These are phyloP conservation scores for Penicillium sp. DNA, from an alignment of 2,329 filamentous ascomycete species.

Conservation along the genomic window DNA sequence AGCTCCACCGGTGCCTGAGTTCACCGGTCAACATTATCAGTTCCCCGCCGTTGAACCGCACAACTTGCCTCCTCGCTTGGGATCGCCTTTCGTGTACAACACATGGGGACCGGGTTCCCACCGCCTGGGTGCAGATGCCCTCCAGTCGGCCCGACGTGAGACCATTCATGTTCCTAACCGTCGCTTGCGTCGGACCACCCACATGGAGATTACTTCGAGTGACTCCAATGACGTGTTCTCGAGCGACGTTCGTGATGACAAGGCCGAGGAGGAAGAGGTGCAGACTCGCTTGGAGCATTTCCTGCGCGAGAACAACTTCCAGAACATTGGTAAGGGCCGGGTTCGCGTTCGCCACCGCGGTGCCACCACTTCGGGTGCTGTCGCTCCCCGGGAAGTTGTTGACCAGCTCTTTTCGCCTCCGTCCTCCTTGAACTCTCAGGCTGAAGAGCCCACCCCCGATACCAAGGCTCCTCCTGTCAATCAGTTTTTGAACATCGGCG, in stretches of 20 bases:
- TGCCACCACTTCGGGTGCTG: conserved; percentile 61
- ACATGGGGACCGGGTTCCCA: conserved; percentile 51
- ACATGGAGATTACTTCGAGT: conserved; percentile 54
- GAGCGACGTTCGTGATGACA: conserved; percentile 42
- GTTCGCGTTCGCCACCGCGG: conserved; percentile 63
- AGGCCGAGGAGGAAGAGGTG: conserved; percentile 61
- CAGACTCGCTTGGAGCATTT: conserved; percentile 56
- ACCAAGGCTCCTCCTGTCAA: conserved; percentile 26
- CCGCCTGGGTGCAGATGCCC: conserved; percentile 33
- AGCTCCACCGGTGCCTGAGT: conserved; percentile 1
- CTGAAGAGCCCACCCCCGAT: conserved; percentile 24
- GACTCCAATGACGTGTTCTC: conserved; percentile 50
- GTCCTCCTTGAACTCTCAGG: conserved; percentile 32
- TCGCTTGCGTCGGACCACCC: conserved; percentile 54
- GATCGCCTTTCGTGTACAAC: conserved; percentile 52
- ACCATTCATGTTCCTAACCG: conserved; percentile 49
- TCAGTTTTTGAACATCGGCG: conserved; percentile 35
- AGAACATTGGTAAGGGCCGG: conserved; percentile 56
- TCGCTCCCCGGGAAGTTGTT: conserved; percentile 52
- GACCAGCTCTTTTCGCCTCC: conserved; percentile 58
- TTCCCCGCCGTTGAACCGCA: conserved; percentile 18
- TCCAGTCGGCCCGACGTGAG: conserved; percentile 39
- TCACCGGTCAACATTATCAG: conserved; percentile 7
- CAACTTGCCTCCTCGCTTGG: conserved; percentile 45
- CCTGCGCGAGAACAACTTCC: conserved; percentile 37